These are phyloP conservation scores for Puccinellia tenuiflora DNA, from an alignment of 176 grass and related monocot genomes.

Conservation along the genomic window DNA sequence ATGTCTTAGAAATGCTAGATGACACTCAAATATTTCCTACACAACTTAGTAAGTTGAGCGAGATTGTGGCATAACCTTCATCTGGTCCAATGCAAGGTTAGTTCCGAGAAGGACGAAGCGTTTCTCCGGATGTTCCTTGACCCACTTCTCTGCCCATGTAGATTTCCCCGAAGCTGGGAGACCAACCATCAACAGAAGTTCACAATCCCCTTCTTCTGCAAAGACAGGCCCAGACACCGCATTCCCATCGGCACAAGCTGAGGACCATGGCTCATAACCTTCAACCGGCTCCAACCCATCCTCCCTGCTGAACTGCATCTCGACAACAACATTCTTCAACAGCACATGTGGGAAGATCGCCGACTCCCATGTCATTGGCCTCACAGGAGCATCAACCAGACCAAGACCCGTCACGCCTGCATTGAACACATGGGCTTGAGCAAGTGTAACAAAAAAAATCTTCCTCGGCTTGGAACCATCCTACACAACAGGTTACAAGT, in stretches of 20 bases:
- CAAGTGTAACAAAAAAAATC: too few relatives aligned
- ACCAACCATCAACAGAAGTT: conserved; percentile 53
- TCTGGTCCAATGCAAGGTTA: conserved; percentile 51
- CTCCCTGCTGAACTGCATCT: conserved; percentile 52
- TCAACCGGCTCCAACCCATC: conserved; percentile 44
- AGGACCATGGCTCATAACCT: conserved; percentile 48
- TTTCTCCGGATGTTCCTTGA: conserved; percentile 45
- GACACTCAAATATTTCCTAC: not conserved
- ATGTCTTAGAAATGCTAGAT: too few relatives aligned
- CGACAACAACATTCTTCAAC: conserved; percentile 47
- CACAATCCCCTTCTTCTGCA: conserved; percentile 11
- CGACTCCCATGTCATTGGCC: conserved; percentile 31
- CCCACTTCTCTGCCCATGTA: conserved; percentile 54
- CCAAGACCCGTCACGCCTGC: conserved; percentile 27
- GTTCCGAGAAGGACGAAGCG: conserved; percentile 51
- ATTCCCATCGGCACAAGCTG: conserved; percentile 24
- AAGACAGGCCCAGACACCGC: conserved; percentile 34
- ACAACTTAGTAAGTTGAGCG: not conserved
- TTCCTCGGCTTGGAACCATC: too few relatives aligned
- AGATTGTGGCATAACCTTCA: conserved; percentile 34
- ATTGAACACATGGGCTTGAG: conserved; percentile 21
- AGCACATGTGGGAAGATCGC: conserved; percentile 53
- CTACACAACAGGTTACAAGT: too few relatives aligned
- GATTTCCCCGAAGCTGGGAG: conserved; percentile 52
- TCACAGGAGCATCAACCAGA: conserved; percentile 16